Base-by-base conservation (phyloP, 306 rosid genomes). In the Senna tora region DNA sequence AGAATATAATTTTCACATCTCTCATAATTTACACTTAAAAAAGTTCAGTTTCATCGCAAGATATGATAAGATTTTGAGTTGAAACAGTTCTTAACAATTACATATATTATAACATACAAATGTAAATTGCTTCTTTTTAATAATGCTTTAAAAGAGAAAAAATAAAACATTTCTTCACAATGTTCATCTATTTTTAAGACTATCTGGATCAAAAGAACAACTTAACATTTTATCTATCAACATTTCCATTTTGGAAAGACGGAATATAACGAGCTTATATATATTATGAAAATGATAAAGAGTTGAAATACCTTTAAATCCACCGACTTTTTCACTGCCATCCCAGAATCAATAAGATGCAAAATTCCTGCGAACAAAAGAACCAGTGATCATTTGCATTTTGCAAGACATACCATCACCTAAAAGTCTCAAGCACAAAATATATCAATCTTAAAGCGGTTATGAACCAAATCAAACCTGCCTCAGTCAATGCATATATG, bases 381-480 rank as follows among this genome's bases (percentile, higher is more conserved):
- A 75, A 67, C 54, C 22, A 20, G 33, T 61, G 21, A 61, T 54
- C 68, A 58, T 36, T 43, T 34, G 75, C 67, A 42, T 52, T 36
- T 43, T 34, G 75, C 67, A 42, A 67, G 63, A 87, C 68, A 63
- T 81, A 50, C 5, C 11, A 74, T 71, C 75, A 52, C 19, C 49
- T 54, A 39, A 64, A 67, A 57, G 51, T 60, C 55, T 33, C 41
- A 55, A 75, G 33, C 11, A 30, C n/a, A 59, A 61, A 21, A 43
- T 13, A 20, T 34, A 14, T 59, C 57, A 65, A 7, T 62, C 20
- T 65, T 34, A 65, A 19, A 61, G 71, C 45, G 3, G 6, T 33
- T 78, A 41, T 62, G 79, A 80, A 76, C 82, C 21, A 54, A 83
- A 81, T 21, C 82, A 61, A 74, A 90, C 96, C 93, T 90, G 91